phyloP scores from a whole-genome alignment of 1,139 yeast genomes.

The Suhomyces terraborum region DNA sequence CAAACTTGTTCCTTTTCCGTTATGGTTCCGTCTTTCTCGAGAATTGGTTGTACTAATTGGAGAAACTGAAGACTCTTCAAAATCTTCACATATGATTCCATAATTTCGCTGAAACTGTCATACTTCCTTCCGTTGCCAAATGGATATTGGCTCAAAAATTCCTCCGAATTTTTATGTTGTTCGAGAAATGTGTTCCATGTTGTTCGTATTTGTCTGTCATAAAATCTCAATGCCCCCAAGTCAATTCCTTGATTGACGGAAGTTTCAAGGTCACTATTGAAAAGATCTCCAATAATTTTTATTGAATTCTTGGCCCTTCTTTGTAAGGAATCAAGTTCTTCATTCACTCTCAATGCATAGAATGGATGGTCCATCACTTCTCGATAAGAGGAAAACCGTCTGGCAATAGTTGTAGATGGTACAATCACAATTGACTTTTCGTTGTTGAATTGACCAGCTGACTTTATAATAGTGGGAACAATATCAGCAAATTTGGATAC shows the following conservation, averaged over 20 bases:
- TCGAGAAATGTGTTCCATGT: slow-evolving; percentile 15
- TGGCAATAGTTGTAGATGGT: slow-evolving; percentile 13
- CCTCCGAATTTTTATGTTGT: neutral
- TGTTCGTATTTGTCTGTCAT: slow-evolving; percentile 14
- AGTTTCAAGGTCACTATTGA: slow-evolving; percentile 9
- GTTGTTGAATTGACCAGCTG: slow-evolving; percentile 2
- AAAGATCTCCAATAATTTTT: slow-evolving; percentile 13
- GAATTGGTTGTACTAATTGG: slow-evolving; percentile 12
- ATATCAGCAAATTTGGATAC: slow-evolving; percentile 5
- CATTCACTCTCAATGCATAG: slow-evolving; percentile 5
- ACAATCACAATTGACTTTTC: slow-evolving; percentile 40
- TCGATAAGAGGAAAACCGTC: neutral
- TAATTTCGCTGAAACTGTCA: slow-evolving; percentile 10
- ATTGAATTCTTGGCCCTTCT: neutral
- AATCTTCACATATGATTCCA: slow-evolving; percentile 11
- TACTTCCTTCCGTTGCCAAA: slow-evolving; percentile 9
- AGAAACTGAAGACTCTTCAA: slow-evolving; percentile 12
- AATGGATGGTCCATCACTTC: neutral
- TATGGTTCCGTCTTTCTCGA: slow-evolving; percentile 3
- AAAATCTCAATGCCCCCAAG: slow-evolving; percentile 12
- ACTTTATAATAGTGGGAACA: slow-evolving; percentile 3
- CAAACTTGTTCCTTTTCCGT: slow-evolving; percentile 11
- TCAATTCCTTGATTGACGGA: slow-evolving; percentile 9
- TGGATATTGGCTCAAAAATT: slow-evolving; percentile 11
- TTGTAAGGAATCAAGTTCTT: slow-evolving; percentile 5